phyloP scores from a whole-genome alignment of 2,329 filamentous ascomycete species.

The Trichoderma brevicompactum region DNA sequence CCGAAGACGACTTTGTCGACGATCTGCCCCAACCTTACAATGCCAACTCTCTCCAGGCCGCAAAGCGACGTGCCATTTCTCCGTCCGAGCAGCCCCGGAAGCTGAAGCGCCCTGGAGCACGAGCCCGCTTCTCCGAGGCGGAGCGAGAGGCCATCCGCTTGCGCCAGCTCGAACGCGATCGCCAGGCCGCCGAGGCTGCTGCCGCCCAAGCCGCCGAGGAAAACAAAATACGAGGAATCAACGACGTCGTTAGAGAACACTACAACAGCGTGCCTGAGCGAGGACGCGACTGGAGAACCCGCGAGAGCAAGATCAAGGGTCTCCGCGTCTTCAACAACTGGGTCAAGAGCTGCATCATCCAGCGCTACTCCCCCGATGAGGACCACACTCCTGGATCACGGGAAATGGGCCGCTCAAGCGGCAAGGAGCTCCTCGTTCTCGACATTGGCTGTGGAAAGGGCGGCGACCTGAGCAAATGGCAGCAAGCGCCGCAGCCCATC shows the following conservation, averaged over 20 bases:
- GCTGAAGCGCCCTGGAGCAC: constrained; percentile 69
- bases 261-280: constrained; percentile 96
- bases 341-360: constrained; percentile 96
- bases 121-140: constrained; percentile 67
- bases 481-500: constrained; percentile 88
- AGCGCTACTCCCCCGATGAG: constrained; percentile 89
- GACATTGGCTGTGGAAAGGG: constrained; percentile 98
- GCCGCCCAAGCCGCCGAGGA: constrained; percentile 44
- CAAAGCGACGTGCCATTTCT: constrained; percentile 62
- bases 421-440: constrained; percentile 74
- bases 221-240: constrained; percentile 58
- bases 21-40: constrained; percentile 64
- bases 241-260: constrained; percentile 88
- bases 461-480: constrained; percentile 94
- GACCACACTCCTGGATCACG: constrained; percentile 67
- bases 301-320: constrained; percentile 93
- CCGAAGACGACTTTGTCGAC: constrained; percentile 45
- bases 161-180: constrained; percentile 62
- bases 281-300: constrained; percentile 91
- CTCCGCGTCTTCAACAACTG: constrained; percentile 97
- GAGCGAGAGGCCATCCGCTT: constrained; percentile 71
- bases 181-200: constrained; percentile 45
- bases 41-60: constrained; percentile 60
- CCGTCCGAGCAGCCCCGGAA: constrained; percentile 63
- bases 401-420: constrained; percentile 55